phyloP scores from a whole-genome alignment of 495 filamentous ascomycete species.

The Pseudomonodictys pantanalensis region DNA sequence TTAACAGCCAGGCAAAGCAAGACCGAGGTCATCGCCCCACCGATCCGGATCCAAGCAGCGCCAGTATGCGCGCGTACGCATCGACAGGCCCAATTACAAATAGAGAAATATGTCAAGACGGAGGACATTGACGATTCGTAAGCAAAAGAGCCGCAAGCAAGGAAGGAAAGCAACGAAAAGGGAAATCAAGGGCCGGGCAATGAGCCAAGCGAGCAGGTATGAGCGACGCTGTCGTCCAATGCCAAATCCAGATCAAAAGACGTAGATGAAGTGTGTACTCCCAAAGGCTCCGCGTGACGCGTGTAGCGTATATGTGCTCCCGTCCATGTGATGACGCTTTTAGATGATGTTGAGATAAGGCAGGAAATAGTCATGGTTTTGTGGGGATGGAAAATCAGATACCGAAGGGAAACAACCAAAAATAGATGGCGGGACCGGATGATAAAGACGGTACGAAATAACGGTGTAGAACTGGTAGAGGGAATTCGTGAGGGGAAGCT shows the following conservation, averaged over 20 bases:
- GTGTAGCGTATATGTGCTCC: neutral
- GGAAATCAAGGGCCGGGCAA: too few species aligned
- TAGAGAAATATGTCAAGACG: too few species aligned
- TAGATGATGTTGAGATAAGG: neutral
- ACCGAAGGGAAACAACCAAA: neutral
- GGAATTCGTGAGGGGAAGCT: slow-evolving; percentile 6
- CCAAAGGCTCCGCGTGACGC: neutral
- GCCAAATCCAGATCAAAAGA: neutral
- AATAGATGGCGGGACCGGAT: neutral
- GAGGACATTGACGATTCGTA: too few species aligned
- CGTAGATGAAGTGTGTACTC: neutral
- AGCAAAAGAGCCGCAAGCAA: too few species aligned
- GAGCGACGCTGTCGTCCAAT: neutral
- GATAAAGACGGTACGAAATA: neutral
- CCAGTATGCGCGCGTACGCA: too few species aligned
- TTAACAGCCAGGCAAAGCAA: too few species aligned
- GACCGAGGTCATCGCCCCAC: too few species aligned
- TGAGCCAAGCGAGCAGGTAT: neutral
- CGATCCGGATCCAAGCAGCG: too few species aligned
- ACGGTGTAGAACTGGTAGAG: neutral
- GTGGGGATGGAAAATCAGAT: neutral
- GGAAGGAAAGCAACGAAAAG: too few species aligned
- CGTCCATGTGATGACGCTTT: neutral
- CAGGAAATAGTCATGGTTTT: neutral
- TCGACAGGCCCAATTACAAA: too few species aligned